Percentiles rank a stretch among this genome's conserved stretches.
Evolutionary conservation across 148 eudicot species (phyloP).

Genomic region (Cornus controversa): DNA sequence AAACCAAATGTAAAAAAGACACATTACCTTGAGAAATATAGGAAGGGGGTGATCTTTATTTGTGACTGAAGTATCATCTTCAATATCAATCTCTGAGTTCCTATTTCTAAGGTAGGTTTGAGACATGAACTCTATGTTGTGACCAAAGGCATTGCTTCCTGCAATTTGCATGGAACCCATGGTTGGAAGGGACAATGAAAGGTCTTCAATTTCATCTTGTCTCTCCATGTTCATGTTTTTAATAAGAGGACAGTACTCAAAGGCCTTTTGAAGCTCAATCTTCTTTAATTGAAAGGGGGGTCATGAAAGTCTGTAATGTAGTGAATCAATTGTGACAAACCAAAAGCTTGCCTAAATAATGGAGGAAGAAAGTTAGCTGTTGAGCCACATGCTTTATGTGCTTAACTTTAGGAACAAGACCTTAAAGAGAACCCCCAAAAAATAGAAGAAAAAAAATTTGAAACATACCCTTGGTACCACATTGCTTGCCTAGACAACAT

Average conservation of each 20-base stretch:
- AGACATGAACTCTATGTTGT: conserved; percentile 71
- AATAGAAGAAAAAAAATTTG: background rate
- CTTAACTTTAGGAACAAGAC: background rate
- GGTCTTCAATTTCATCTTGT: conserved; percentile 60
- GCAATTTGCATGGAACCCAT: conserved; percentile 64
- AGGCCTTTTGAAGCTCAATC: background rate
- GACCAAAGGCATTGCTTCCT: conserved; percentile 74
- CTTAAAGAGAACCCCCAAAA: background rate
- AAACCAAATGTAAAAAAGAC: background rate
- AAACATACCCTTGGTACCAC: conserved; percentile 19
- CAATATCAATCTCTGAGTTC: conserved; percentile 63
- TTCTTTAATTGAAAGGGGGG: conserved; percentile 1
- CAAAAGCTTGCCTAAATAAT: conserved; percentile 48
- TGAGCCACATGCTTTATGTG: conserved; percentile 66
- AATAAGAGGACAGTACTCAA: background rate
- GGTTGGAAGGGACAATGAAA: conserved; percentile 43
- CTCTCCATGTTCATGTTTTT: conserved; percentile 46
- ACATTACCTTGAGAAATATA: conserved; percentile 73
- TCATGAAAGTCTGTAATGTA: conserved; percentile 4
- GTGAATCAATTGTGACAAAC: conserved; percentile 46
- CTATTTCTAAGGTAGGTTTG: conserved; percentile 60
- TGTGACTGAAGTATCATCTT: conserved; percentile 36
- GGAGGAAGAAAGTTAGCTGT: conserved; percentile 36
- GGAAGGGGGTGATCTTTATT: conserved; percentile 56
- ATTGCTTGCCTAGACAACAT: conserved; percentile 15